A percentile compares a stretch with the other conserved stretches of the same genome.
Evolutionary conservation across 2,329 filamentous ascomycete genomes (phyloP).

Genomic region (Penicillium sp.): DNA sequence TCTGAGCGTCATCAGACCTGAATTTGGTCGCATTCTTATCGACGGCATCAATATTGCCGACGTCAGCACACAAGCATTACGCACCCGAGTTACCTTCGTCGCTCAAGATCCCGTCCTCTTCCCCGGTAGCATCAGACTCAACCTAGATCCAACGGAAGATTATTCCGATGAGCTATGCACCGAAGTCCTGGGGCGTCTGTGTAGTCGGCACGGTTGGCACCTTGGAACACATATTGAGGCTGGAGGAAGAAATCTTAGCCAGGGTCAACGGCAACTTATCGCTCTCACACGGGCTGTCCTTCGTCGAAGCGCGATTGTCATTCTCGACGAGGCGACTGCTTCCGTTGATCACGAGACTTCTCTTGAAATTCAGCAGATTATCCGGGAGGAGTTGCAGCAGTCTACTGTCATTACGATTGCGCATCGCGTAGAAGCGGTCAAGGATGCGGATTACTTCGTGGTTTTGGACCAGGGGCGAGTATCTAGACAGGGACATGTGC

Average conservation of each 20-base stretch:
- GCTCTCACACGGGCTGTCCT: slow-evolving; percentile 62
- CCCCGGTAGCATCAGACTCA: slow-evolving; percentile 58
- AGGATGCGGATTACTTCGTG: slow-evolving; percentile 55
- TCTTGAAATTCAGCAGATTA: slow-evolving; percentile 38
- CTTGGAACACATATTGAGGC: slow-evolving; percentile 57
- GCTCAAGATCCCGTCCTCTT: slow-evolving; percentile 67
- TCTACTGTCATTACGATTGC: slow-evolving; percentile 64
- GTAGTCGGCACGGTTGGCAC: slow-evolving; percentile 54
- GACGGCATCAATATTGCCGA: slow-evolving; percentile 60
- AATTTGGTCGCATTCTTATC: slow-evolving; percentile 56
- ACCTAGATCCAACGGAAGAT: slow-evolving; percentile 60
- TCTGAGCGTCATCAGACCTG: slow-evolving; percentile 55
- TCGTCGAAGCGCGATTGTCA: slow-evolving; percentile 58
- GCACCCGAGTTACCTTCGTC: slow-evolving; percentile 63
- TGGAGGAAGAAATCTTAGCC: slow-evolving; percentile 60
- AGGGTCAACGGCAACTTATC: slow-evolving; percentile 64
- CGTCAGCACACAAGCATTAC: slow-evolving; percentile 58
- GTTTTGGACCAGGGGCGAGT: slow-evolving; percentile 53
- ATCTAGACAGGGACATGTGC: slow-evolving; percentile 26
- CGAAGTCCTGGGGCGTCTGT: slow-evolving; percentile 54
- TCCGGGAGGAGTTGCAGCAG: slow-evolving; percentile 34
- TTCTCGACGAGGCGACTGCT: slow-evolving; percentile 66
- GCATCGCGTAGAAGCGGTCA: slow-evolving; percentile 62
- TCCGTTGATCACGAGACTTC: slow-evolving; percentile 63
- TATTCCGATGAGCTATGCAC: slow-evolving; percentile 55